phyloP scores from a whole-genome alignment of 352 stramenopile species.

The Pythium oligandrum region DNA sequence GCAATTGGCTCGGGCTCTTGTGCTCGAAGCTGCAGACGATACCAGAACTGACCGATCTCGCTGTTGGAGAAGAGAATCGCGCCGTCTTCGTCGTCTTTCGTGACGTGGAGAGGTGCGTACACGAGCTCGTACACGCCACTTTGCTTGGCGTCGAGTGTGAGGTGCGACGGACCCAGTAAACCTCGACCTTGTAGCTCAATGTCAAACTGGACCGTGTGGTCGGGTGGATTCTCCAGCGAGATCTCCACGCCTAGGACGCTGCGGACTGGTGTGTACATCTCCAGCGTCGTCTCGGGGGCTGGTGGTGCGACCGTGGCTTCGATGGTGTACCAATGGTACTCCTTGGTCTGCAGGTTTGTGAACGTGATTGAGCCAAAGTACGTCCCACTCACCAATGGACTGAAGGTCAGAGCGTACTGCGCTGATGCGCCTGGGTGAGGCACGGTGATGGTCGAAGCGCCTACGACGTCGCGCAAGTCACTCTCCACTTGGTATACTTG shows the following conservation, averaged over 20 bases:
- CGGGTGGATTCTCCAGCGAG: slow-evolving; percentile 84
- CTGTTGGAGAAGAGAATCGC: slow-evolving; percentile 89
- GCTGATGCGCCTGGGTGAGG: slow-evolving; percentile 17
- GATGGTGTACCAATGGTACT: slow-evolving; percentile 93
- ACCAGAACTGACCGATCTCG: slow-evolving; percentile 93
- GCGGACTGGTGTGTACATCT: slow-evolving; percentile 80
- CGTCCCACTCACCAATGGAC: slow-evolving; percentile 82
- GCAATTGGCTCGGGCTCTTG: slow-evolving; percentile 35
- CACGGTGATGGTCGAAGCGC: slow-evolving; percentile 48
- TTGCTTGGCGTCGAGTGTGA: slow-evolving; percentile 66
- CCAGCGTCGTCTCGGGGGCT: slow-evolving; percentile 72
- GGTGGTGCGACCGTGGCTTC: slow-evolving; percentile 79
- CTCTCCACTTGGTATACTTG: slow-evolving; percentile 87
- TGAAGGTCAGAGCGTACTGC: slow-evolving; percentile 85
- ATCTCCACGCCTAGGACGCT: slow-evolving; percentile 88
- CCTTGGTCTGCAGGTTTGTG: slow-evolving; percentile 67
- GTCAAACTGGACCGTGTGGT: slow-evolving; percentile 77
- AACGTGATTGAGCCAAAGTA: slow-evolving; percentile 94
- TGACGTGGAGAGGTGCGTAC: slow-evolving; percentile 85
- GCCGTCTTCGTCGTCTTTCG: slow-evolving; percentile 38
- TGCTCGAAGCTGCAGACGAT: slow-evolving; percentile 78
- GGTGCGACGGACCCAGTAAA: slow-evolving; percentile 70
- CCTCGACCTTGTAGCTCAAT: slow-evolving; percentile 85
- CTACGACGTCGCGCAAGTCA: slow-evolving; percentile 88
- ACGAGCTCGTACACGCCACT: slow-evolving; percentile 88